Evolutionary conservation across 192 early-diverging fungal species (phyloP), one percentile per base, ranked within the genome.

Genomic region (Rhizophagus sp.): DNA sequence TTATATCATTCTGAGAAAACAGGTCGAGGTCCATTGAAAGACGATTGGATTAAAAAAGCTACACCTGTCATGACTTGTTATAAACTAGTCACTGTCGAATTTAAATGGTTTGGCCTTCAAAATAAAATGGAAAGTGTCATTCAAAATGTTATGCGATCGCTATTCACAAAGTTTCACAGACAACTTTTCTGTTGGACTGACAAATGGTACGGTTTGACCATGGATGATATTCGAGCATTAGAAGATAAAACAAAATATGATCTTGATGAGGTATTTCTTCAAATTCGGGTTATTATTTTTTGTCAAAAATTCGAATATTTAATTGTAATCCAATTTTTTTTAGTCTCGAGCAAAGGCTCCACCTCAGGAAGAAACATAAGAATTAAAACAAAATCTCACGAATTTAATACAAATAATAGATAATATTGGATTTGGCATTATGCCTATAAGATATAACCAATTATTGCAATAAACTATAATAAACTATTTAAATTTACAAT

Each of bases 61-160:
- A 89, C 90, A 27, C 94, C 94, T 19, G 88, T 91, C 17, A 95
- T 95, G 94, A 94, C 93, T 4, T 95, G 94, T 84, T 95, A 95
- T 84, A 95, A 95, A 81, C 80, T 95, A 44, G 89, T 94, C 3
- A 92, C 90, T 13, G 91, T 90, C 22, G 94, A 95, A 79, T 95
- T 95, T 82, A 90, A 88, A 66, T 93, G 90, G 90, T 93, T 90
- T 79, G 92, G 92, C 0, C 63, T 95, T 47, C 93, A 94, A 73
- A 85, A 78, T 11, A 85, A 85, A n/a, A 90, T 91, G 6, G 94
- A 95, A 80, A 80, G 82, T 12, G 89, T 90, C 47, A 92, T 95
- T 80, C 90, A 91, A 36, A 88, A 62, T 67, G 74, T 10, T 8
- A 79, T 79, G 78, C 78, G 49, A 70, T 39, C 65, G 3, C 76